These are phyloP conservation scores for Meyerozyma sp. DNA, from an alignment of 1,139 yeast genomes.

Conservation along the genomic window DNA sequence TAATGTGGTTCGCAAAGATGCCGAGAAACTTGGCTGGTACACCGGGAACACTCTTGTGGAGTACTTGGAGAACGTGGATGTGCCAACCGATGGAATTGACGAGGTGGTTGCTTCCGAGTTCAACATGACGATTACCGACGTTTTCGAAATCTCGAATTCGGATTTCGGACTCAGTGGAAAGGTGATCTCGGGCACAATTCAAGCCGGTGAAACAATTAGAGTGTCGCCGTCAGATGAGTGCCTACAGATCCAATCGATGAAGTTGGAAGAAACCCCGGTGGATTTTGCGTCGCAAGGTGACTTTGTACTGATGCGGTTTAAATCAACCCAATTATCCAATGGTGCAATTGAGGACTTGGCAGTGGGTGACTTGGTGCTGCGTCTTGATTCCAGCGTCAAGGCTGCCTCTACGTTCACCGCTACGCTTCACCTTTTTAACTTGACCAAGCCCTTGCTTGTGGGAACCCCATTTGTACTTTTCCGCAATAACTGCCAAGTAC, in stretches of 20 bases:
- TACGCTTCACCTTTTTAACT: slow-evolving; percentile 60
- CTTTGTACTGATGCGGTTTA: slow-evolving; percentile 55
- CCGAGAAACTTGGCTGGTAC: slow-evolving; percentile 50
- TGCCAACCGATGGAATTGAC: slow-evolving; percentile 11
- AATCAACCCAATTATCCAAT: slow-evolving; percentile 32
- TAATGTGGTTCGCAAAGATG: slow-evolving; percentile 53
- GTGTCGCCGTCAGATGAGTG: slow-evolving; percentile 49
- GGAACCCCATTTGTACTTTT: slow-evolving; percentile 83
- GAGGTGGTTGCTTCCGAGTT: slow-evolving; percentile 34
- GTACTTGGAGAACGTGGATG: slow-evolving; percentile 39
- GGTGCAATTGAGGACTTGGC: slow-evolving; percentile 47
- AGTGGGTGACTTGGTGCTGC: slow-evolving; percentile 70
- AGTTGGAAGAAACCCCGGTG: slow-evolving; percentile 18
- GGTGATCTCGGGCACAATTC: slow-evolving; percentile 68
- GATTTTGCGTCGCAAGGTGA: slow-evolving; percentile 66
- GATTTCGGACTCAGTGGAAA: slow-evolving; percentile 61
- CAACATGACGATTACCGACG: slow-evolving; percentile 47
- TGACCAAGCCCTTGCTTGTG: slow-evolving; percentile 67
- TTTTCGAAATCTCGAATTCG: slow-evolving; percentile 29
- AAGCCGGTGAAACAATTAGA: slow-evolving; percentile 67
- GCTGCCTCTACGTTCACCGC: slow-evolving; percentile 50
- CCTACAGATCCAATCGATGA: slow-evolving; percentile 30
- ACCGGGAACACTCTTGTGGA: slow-evolving; percentile 60
- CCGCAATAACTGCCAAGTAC: slow-evolving; percentile 73
- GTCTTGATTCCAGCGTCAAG: slow-evolving; percentile 40